phyloP scores from a whole-genome alignment of 129 eudicot species.

The Flaveria brownii region DNA sequence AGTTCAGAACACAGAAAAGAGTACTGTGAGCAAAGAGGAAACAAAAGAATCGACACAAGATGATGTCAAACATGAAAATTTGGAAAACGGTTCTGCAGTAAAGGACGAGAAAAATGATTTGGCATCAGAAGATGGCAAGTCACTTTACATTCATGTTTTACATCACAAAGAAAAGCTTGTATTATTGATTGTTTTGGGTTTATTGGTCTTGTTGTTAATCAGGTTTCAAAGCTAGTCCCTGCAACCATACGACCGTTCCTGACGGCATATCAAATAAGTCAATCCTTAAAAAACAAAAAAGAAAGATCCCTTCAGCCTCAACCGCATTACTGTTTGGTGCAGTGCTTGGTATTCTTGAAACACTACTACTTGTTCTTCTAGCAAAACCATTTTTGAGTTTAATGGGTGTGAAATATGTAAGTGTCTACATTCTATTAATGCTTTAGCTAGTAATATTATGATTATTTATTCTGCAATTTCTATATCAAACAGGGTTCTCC shows the following conservation, averaged over 20 bases:
- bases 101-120: constrained; percentile 17
- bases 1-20: constrained; percentile 21
- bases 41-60: constrained; percentile 26
- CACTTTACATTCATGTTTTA: background rate
- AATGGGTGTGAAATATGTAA: constrained; percentile 84
- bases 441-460: background rate
- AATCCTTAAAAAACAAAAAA: constrained; percentile 33
- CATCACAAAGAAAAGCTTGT: background rate
- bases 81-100: constrained; percentile 33
- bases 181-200: background rate
- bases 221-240: constrained; percentile 78
- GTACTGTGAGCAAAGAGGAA: background rate
- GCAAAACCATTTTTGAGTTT: constrained; percentile 55
- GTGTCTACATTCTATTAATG: constrained; percentile 22
- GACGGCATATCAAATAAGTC: constrained; percentile 15
- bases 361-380: constrained; percentile 54
- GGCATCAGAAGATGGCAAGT: constrained; percentile 35
- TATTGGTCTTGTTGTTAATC: constrained; percentile 8
- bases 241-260: constrained; percentile 24
- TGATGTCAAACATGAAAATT: constrained; percentile 37
- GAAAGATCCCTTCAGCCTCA: constrained; percentile 82
- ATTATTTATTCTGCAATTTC: background rate
- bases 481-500: constrained; percentile 56
- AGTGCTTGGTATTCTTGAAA: constrained; percentile 71
- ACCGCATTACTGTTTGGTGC: constrained; percentile 69